phyloP scores from a whole-genome alignment of 2,329 filamentous ascomycete species.

The Calonectria hawksworthii region DNA sequence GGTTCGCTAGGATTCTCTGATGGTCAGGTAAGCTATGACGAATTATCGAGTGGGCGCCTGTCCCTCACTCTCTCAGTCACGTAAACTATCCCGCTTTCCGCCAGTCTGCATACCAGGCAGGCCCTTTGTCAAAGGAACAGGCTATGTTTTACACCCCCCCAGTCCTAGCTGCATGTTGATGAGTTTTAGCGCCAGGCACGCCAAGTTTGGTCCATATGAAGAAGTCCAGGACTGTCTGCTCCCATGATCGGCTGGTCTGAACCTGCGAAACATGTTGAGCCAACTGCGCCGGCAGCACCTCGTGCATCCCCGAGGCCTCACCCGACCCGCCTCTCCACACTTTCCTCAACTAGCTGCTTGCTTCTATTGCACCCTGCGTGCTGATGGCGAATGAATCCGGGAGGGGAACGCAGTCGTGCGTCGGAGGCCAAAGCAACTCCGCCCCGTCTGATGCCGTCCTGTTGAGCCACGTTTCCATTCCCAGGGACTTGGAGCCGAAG shows the following conservation, averaged over 20 bases:
- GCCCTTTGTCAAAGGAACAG: slow-evolving; percentile 22
- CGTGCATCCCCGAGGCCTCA: slow-evolving; percentile 42
- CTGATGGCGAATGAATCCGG: slow-evolving; percentile 20
- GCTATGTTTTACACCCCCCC: slow-evolving; percentile 23
- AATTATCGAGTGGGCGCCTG: slow-evolving; percentile 11
- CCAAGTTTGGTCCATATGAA: slow-evolving; percentile 30
- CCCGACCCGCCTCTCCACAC: slow-evolving; percentile 37
- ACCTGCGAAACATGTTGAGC: slow-evolving; percentile 42
- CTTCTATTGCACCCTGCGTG: slow-evolving; percentile 15
- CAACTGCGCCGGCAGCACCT: slow-evolving; percentile 39
- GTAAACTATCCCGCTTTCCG: slow-evolving; percentile 28
- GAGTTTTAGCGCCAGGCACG: slow-evolving; percentile 43
- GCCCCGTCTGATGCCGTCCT: slow-evolving; percentile 17
- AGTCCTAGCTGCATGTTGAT: slow-evolving; percentile 33
- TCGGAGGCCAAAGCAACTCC: slow-evolving; percentile 8
- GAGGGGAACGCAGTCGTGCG: background rate
- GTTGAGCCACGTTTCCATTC: slow-evolving; percentile 31
- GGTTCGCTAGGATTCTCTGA: slow-evolving; percentile 6
- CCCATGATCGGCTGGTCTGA: slow-evolving; percentile 32
- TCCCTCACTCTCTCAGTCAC: slow-evolving; percentile 11
- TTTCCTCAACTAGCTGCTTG: slow-evolving; percentile 24
- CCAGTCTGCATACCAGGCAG: slow-evolving; percentile 23
- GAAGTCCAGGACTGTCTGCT: slow-evolving; percentile 23
- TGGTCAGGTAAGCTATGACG: slow-evolving; percentile 15
- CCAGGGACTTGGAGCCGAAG: slow-evolving; percentile 29